Conservation (phyloP, 225 moss, liverwort and hornwort genomes). For the Takakia lepidozioides region DNA sequence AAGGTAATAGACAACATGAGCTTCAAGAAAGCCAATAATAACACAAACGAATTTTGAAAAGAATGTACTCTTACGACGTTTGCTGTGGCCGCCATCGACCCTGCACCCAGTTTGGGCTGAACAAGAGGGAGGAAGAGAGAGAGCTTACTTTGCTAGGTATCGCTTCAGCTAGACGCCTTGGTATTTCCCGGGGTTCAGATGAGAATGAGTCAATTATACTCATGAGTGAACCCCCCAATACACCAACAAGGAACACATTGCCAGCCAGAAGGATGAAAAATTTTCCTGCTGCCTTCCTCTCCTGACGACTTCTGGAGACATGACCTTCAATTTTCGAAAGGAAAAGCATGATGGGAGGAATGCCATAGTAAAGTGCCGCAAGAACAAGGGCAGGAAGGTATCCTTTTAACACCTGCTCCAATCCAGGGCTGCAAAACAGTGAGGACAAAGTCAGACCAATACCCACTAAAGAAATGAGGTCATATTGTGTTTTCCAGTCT, state of each 20-base stretch:
- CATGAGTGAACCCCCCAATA: conserved; percentile 41
- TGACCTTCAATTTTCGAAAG: conserved; percentile 64
- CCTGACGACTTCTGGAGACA: conserved; percentile 62
- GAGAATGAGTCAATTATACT: conserved; percentile 28
- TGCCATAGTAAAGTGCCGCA: conserved; percentile 42
- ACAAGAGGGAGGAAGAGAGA: background rate
- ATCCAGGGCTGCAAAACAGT: conserved; percentile 33
- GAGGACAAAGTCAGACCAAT: background rate
- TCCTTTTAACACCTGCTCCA: conserved; percentile 51
- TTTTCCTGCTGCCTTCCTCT: conserved; percentile 50
- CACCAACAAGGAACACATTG: conserved; percentile 72
- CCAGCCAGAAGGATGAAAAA: conserved; percentile 73
- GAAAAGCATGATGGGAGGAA: conserved; percentile 47
- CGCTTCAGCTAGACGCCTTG: conserved; percentile 26
- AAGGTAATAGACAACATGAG: too few species aligned
- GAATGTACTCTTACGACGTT: too few species aligned
- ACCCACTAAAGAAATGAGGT: too few species aligned
- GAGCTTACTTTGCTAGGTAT: conserved; percentile 13
- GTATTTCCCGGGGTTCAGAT: conserved; percentile 33
- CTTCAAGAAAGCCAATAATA: too few species aligned
- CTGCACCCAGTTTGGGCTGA: too few species aligned
- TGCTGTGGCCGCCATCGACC: too few species aligned
- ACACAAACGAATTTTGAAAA: too few species aligned
- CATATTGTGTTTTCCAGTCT: too few species aligned
- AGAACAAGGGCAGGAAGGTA: conserved; percentile 73